These are phyloP conservation scores for Artemisia annua DNA, from an alignment of 129 eudicot species.

Conservation along the genomic window DNA sequence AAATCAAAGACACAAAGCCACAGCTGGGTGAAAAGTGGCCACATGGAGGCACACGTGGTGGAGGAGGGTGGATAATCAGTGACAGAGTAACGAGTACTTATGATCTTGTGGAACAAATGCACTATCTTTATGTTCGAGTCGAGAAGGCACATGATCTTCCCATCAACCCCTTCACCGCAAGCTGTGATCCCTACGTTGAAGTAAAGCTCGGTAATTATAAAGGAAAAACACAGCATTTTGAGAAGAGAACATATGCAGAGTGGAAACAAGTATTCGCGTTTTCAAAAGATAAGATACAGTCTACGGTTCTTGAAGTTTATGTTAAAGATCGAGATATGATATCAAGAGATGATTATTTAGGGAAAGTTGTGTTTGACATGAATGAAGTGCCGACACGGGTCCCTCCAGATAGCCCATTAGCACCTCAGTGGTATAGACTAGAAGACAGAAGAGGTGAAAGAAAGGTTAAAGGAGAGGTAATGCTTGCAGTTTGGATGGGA, in stretches of 20 bases:
- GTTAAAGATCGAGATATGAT: constrained; percentile 79
- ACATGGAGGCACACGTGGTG: constrained; percentile 79
- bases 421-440: constrained; percentile 89
- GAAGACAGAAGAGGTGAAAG: constrained; percentile 60
- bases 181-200: constrained; percentile 92
- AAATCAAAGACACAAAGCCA: constrained; percentile 69
- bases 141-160: constrained; percentile 85
- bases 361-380: constrained; percentile 79
- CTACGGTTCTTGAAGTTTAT: constrained; percentile 69
- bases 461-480: constrained; percentile 70
- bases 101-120: constrained; percentile 97
- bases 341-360: constrained; percentile 71
- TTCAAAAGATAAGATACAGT: constrained; percentile 81
- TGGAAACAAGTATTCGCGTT: constrained; percentile 88
- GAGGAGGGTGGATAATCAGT: constrained; percentile 81
- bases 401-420: constrained; percentile 94
- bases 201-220: constrained; percentile 89
- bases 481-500: constrained; percentile 99
- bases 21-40: constrained; percentile 90
- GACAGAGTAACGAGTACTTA: constrained; percentile 79
- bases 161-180: constrained; percentile 61
- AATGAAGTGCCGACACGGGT: constrained; percentile 83
- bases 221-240: constrained; percentile 86
- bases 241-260: constrained; percentile 78
- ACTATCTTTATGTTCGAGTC: constrained; percentile 88